Percentiles rank a stretch among this genome's conserved stretches.
Conservation (phyloP, 2,329 filamentous ascomycete species). For the Fusarium sp. region DNA sequence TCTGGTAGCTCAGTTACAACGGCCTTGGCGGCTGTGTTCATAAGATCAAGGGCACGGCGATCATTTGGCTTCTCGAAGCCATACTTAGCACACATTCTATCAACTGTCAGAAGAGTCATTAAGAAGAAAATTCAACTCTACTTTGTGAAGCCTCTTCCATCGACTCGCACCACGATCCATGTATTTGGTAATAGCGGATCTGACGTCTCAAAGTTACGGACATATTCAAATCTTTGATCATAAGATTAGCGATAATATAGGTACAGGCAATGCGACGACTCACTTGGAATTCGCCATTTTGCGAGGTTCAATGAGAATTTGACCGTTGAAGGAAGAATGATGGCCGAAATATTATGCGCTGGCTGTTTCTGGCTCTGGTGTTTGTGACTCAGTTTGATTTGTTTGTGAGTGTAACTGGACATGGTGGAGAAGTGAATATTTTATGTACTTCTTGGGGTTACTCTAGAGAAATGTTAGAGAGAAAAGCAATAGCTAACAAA, state of each 20-base stretch:
- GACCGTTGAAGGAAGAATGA: background rate
- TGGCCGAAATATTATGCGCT: background rate
- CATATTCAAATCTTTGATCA: conserved; percentile 83
- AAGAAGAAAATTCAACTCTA: conserved; percentile 50
- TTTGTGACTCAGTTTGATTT: conserved; percentile 39
- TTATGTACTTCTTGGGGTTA: background rate
- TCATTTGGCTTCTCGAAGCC: conserved; percentile 94
- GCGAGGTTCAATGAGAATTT: background rate
- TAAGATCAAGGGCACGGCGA: conserved; percentile 83
- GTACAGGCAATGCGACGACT: conserved; percentile 12
- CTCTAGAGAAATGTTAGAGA: background rate
- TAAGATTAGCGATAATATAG: conserved; percentile 13
- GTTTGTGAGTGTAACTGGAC: conserved; percentile 37
- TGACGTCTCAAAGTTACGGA: conserved; percentile 85
- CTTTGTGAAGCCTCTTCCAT: conserved; percentile 96
- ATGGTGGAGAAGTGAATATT: conserved; percentile 12
- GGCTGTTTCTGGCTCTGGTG: conserved; percentile 19
- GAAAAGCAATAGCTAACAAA: background rate
- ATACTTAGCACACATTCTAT: conserved; percentile 83
- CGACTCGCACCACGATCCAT: conserved; percentile 94
- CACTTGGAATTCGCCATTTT: conserved; percentile 67
- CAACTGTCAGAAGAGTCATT: conserved; percentile 15
- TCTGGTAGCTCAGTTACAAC: conserved; percentile 87
- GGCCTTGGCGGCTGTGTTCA: conserved; percentile 90
- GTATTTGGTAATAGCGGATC: conserved; percentile 87